A percentile compares a stretch with the other conserved stretches of the same genome.
Evolutionary conservation across 164 flowering plant species (phyloP).

Genomic region (Aristolochia contorta): DNA sequence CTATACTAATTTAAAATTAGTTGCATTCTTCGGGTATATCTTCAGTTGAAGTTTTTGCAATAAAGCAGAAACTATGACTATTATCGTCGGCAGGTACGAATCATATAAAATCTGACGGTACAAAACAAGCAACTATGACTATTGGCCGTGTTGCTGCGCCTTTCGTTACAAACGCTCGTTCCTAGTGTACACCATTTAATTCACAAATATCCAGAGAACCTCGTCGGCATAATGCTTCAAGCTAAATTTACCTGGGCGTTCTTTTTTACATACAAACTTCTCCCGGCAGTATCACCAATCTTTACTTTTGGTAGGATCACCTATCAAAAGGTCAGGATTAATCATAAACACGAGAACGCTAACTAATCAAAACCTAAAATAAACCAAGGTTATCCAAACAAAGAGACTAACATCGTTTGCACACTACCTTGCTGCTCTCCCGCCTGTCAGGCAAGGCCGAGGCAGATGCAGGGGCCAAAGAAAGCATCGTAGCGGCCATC

Average conservation of each 20-base stretch:
- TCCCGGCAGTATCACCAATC: slow-evolving; percentile 13
- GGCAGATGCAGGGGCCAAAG: slow-evolving; percentile 29
- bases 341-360: neutral
- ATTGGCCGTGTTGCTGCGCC: too few relatives aligned
- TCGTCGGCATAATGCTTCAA: neutral
- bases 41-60: neutral
- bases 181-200: neutral
- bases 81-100: neutral
- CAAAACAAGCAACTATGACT: too few relatives aligned
- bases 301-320: slow-evolving; percentile 13
- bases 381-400: too few relatives aligned
- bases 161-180: neutral
- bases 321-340: slow-evolving; percentile 13
- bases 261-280: neutral
- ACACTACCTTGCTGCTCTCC: too few relatives aligned
- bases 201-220: neutral
- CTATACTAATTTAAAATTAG: neutral
- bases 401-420: too few relatives aligned
- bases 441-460: slow-evolving; percentile 7
- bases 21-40: neutral
- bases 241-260: neutral
- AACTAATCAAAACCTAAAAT: too few relatives aligned
- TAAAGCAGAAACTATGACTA: neutral
- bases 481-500: slow-evolving; percentile 49
- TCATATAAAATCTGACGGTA: neutral